A percentile compares a stretch with the other conserved stretches of the same genome.
These are phyloP conservation scores for Pycnococcus provasolii DNA, from an alignment of 139 green algal genomes.

Conservation along the genomic window DNA sequence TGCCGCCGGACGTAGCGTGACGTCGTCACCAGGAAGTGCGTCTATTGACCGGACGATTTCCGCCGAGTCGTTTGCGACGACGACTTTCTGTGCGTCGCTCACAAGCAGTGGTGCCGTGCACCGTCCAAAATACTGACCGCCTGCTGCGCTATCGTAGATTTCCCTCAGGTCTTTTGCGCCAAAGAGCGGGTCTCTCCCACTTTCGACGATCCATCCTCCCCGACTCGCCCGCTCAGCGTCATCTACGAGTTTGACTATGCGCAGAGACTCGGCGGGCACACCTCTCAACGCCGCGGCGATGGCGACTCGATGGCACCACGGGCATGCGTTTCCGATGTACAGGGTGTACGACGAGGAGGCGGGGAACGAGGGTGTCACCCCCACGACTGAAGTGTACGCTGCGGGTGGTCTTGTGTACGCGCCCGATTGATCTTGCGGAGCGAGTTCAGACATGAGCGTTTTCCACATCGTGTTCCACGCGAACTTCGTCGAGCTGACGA, in stretches of 20 bases:
- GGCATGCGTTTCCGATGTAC: slow-evolving; percentile 88
- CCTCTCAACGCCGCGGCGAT: slow-evolving; percentile 49
- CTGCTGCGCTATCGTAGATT: background rate
- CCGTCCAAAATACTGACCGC: background rate
- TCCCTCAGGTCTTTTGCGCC: slow-evolving; percentile 46
- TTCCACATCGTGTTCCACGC: slow-evolving; percentile 4
- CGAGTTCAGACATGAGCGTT: slow-evolving; percentile 64
- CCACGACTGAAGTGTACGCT: background rate
- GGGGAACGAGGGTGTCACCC: slow-evolving; percentile 7
- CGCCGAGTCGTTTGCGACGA: background rate
- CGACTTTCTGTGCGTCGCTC: background rate
- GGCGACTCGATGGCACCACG: slow-evolving; percentile 84
- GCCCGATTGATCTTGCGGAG: slow-evolving; percentile 60
- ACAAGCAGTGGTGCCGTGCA: background rate
- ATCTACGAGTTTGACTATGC: slow-evolving; percentile 35
- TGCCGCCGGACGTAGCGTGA: too few relatives aligned
- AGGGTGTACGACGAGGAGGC: slow-evolving; percentile 61
- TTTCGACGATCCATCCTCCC: slow-evolving; percentile 62
- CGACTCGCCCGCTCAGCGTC: slow-evolving; percentile 59
- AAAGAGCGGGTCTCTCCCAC: slow-evolving; percentile 35
- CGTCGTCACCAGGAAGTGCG: background rate
- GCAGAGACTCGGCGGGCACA: slow-evolving; percentile 14
- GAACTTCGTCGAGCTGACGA: slow-evolving; percentile 1
- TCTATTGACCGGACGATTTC: background rate
- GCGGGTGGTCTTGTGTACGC: slow-evolving; percentile 52